A percentile compares a stretch with the other conserved stretches of the same genome.
These are phyloP conservation scores for Trichosporon coremiiforme DNA, from an alignment of 1,284 basidiomycete species.

Conservation along the genomic window DNA sequence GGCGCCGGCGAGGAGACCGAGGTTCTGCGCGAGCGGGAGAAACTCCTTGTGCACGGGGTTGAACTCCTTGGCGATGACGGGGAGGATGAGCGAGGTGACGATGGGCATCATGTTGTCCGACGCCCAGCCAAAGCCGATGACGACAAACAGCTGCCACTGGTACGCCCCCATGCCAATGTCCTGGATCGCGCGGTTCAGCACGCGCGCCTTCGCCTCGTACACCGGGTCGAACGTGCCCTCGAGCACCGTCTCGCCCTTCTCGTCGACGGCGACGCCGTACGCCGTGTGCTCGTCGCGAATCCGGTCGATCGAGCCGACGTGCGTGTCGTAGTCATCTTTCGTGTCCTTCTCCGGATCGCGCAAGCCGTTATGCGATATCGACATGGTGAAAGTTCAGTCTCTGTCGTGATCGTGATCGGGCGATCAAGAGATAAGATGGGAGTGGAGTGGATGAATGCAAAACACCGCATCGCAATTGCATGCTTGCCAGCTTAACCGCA, in stretches of 20 bases:
- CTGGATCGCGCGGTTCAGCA: conserved; percentile 49
- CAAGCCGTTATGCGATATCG: neutral
- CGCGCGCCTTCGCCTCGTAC: conserved; percentile 47
- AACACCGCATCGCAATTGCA: neutral
- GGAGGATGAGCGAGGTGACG: conserved; percentile 46
- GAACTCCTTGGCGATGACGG: conserved; percentile 60
- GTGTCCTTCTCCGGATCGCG: conserved; percentile 2
- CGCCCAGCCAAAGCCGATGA: conserved; percentile 59
- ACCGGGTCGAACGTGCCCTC: conserved; percentile 41
- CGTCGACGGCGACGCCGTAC: conserved; percentile 8
- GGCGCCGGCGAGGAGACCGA: conserved; percentile 45
- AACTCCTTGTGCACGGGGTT: conserved; percentile 30
- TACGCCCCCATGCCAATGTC: conserved; percentile 67
- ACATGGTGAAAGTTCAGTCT: neutral
- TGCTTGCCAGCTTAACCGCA: too few species aligned
- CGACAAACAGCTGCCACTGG: conserved; percentile 59
- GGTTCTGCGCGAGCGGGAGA: conserved; percentile 44
- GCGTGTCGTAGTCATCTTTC: neutral
- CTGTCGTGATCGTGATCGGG: neutral
- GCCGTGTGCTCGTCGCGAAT: neutral
- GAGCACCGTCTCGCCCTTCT: conserved; percentile 24
- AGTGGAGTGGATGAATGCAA: conserved; percentile 4
- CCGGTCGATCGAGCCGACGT: neutral
- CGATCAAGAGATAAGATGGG: neutral
- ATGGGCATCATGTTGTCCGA: conserved; percentile 57